These are phyloP conservation scores for Chytriomyces confervae DNA, from an alignment of 192 early-diverging fungal species.

Conservation along the genomic window DNA sequence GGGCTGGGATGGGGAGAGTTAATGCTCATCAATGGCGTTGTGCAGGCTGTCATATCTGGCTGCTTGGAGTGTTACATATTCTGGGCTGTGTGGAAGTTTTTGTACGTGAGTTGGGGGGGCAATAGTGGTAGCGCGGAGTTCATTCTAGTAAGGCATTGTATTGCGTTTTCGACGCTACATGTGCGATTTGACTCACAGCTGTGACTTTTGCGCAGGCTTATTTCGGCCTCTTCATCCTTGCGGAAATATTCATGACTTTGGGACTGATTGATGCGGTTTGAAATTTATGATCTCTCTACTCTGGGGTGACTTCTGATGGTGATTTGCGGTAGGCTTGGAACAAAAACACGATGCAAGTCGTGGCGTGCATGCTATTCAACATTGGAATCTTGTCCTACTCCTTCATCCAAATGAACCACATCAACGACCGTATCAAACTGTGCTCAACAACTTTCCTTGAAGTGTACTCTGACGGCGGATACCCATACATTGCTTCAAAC, in stretches of 20 bases:
- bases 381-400: conserved; percentile 28
- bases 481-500: conserved; percentile 1
- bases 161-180: background rate
- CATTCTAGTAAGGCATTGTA: conserved; percentile 7
- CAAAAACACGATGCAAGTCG: conserved; percentile 38
- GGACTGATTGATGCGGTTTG: conserved; percentile 24
- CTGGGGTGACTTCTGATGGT: background rate
- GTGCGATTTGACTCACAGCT: background rate
- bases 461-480: background rate
- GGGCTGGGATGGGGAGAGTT: conserved; percentile 35
- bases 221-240: conserved; percentile 11
- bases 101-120: conserved; percentile 19
- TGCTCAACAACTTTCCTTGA: conserved; percentile 10
- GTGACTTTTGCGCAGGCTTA: background rate
- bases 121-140: conserved; percentile 21
- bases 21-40: conserved; percentile 5
- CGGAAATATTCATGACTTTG: conserved; percentile 23
- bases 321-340: conserved; percentile 26
- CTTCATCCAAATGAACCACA: conserved; percentile 34
- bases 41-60: conserved; percentile 19
- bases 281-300: background rate
- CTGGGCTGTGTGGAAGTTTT: conserved; percentile 35
- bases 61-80: conserved; percentile 16
- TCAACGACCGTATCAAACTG: background rate
- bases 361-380: conserved; percentile 32